Evolutionary conservation across 768 basidiomycete species (phyloP).

Genomic region (Boletus speciosus): DNA sequence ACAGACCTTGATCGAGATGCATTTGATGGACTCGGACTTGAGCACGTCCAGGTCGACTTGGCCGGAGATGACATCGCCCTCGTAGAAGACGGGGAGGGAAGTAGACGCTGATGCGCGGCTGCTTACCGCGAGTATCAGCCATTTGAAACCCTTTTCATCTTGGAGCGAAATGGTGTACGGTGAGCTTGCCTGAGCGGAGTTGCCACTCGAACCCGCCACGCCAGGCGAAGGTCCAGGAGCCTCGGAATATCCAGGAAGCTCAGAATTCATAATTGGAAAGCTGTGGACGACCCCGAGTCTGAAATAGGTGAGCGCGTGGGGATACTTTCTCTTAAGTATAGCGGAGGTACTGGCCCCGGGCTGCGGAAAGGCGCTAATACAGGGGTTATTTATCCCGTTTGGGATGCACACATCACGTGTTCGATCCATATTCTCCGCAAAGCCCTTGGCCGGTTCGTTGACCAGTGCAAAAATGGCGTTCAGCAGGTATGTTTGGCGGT

Average conservation of each 20-base stretch:
- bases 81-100: conserved; percentile 43
- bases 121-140: conserved; percentile 45
- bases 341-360: background rate
- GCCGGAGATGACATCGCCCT: conserved; percentile 49
- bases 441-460: background rate
- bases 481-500: conserved; percentile 13
- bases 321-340: background rate
- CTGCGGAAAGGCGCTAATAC: background rate
- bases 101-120: conserved; percentile 39
- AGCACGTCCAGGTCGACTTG: conserved; percentile 48
- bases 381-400: conserved; percentile 16
- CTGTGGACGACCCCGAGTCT: background rate
- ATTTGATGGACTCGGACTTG: conserved; percentile 48
- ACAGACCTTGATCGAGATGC: conserved; percentile 45
- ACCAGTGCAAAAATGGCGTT: conserved; percentile 19
- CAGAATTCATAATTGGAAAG: conserved; percentile 3
- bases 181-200: background rate
- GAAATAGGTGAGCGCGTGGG: background rate
- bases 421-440: background rate
- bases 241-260: conserved; percentile 20
- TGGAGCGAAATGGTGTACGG: conserved; percentile 44
- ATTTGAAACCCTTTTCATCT: conserved; percentile 38
- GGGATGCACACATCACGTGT: conserved; percentile 9
- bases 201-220: background rate
- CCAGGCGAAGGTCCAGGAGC: background rate